Evolutionary conservation across 495 filamentous ascomycete genomes (phyloP).

Genomic region (Sporormia fimetaria): DNA sequence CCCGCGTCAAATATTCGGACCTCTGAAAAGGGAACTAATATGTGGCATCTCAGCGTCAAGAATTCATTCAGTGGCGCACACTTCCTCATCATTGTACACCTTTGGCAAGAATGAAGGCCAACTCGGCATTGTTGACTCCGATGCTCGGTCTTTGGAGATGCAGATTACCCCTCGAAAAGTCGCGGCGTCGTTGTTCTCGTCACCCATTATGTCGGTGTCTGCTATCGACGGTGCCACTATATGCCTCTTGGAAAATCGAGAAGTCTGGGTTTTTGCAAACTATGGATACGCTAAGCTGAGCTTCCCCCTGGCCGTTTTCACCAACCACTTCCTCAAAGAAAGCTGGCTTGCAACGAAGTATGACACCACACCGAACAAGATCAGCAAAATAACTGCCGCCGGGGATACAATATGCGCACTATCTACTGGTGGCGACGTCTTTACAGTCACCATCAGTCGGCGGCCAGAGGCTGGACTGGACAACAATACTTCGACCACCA

Average conservation of each 20-base stretch:
- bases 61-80: conserved; percentile 85
- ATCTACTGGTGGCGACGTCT: conserved; percentile 72
- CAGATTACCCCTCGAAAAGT: conserved; percentile 78
- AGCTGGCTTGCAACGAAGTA: conserved; percentile 59
- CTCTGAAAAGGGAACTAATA: conserved; percentile 74
- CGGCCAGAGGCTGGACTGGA: conserved; percentile 46
- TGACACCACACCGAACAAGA: conserved; percentile 49
- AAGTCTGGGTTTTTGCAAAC: conserved; percentile 85
- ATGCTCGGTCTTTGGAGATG: conserved; percentile 74
- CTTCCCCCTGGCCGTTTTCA: conserved; percentile 65
- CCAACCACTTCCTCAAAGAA: conserved; percentile 52
- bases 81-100: conserved; percentile 67
- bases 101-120: conserved; percentile 97
- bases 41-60: conserved; percentile 80
- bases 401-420: conserved; percentile 85
- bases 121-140: conserved; percentile 85
- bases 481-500: conserved; percentile 65
- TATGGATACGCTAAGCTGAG: conserved; percentile 81
- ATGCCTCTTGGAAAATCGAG: conserved; percentile 71
- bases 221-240: conserved; percentile 87
- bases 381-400: conserved; percentile 65
- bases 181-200: conserved; percentile 71
- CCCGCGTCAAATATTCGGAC: conserved; percentile 82
- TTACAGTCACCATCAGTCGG: conserved; percentile 61
- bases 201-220: conserved; percentile 63